These are phyloP conservation scores for Magnolia kwangsiensis DNA, from an alignment of 164 flowering plant species.

Conservation along the genomic window DNA sequence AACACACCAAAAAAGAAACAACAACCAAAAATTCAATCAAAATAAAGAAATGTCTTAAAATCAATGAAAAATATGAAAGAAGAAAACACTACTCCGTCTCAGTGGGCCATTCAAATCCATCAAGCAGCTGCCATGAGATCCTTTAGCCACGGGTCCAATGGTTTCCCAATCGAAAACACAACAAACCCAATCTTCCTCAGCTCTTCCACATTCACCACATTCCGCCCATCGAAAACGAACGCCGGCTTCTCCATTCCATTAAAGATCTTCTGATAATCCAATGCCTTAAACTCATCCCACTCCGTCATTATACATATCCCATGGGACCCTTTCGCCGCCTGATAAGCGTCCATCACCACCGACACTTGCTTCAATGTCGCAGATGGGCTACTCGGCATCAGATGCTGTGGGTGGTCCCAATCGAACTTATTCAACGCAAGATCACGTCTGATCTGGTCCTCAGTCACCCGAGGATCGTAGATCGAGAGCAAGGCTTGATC, in stretches of 20 bases:
- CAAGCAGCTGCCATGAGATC: constrained; percentile 17
- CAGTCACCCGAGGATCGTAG: constrained; percentile 62
- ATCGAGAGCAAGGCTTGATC: constrained; percentile 58
- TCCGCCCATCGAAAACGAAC: constrained; percentile 57
- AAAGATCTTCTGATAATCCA: constrained; percentile 53
- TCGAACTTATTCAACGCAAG: constrained; percentile 54
- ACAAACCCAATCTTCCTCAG: constrained; percentile 60
- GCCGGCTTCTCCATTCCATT: constrained; percentile 70
- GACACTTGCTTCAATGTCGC: constrained; percentile 33
- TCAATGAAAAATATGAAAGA: no score
- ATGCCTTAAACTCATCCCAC: constrained; percentile 65
- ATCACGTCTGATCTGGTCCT: constrained; percentile 61
- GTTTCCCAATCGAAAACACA: constrained; percentile 67
- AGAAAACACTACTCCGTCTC: no score
- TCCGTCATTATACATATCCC: constrained; percentile 67
- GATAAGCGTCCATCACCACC: constrained; percentile 48
- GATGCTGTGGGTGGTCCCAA: constrained; percentile 63
- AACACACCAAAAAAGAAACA: no score
- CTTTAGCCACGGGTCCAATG: constrained; percentile 61
- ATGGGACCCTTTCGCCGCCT: constrained; percentile 60
- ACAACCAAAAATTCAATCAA: no score
- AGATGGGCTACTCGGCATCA: constrained; percentile 42
- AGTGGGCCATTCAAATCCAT: no score
- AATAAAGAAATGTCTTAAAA: no score
- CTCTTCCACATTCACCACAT: constrained; percentile 46